These are phyloP conservation scores for Suillus subluteus DNA, from an alignment of 768 basidiomycete genomes.

Conservation along the genomic window DNA sequence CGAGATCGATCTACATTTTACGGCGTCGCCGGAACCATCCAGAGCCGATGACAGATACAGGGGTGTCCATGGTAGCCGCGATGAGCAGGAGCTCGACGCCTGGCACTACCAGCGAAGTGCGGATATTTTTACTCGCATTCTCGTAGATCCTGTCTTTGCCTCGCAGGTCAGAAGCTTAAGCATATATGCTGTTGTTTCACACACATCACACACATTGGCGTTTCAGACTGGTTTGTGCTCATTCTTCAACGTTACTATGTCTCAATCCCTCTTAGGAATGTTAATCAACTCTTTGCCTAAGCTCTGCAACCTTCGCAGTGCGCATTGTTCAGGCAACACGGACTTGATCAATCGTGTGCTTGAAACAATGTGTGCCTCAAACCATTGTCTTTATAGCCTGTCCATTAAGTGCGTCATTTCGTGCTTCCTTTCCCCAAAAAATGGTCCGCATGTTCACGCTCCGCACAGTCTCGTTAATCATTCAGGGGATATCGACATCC, in stretches of 20 bases:
- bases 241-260: not conserved
- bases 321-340: no score
- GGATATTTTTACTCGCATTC: conserved; percentile 69
- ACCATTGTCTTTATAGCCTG: no score
- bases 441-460: conserved; percentile 2
- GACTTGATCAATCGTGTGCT: no score
- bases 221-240: conserved; percentile 61
- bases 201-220: conserved; percentile 53
- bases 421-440: conserved; percentile 17
- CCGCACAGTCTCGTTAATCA: conserved; percentile 38
- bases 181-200: conserved; percentile 56
- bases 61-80: conserved; percentile 14
- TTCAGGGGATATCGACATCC: conserved; percentile 47
- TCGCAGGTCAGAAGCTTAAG: conserved; percentile 58
- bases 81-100: conserved; percentile 42
- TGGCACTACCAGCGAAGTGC: conserved; percentile 63
- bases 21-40: conserved; percentile 35
- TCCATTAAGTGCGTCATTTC: not conserved
- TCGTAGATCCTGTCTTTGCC: conserved; percentile 63
- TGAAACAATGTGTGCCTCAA: no score
- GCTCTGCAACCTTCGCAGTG: no score
- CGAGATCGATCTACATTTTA: conserved; percentile 66
- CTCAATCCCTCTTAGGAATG: conserved; percentile 51
- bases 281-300: conserved; percentile 67
- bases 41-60: conserved; percentile 13